Conservation (phyloP, 768 basidiomycete genomes). For the Suillus americanus region DNA sequence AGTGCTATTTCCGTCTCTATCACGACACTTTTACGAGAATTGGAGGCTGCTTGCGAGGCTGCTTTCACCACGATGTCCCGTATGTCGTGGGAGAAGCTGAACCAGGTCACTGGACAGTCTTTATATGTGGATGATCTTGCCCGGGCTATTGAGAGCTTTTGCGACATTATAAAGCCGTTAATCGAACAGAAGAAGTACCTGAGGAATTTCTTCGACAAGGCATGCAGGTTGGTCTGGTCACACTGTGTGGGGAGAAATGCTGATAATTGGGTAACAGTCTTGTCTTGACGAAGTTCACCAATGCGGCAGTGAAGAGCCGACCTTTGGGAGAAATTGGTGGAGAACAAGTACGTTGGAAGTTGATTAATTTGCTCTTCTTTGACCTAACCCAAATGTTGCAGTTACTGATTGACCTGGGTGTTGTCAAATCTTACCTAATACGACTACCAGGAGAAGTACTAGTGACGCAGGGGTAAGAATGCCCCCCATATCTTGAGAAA, state of each 20-base stretch:
- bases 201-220: conserved; percentile 91
- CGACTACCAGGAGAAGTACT: conserved; percentile 79
- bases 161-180: conserved; percentile 73
- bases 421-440: conserved; percentile 76
- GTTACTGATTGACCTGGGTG: conserved; percentile 90
- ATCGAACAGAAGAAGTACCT: conserved; percentile 95
- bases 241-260: not conserved
- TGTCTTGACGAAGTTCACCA: conserved; percentile 84
- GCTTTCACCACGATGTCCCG: conserved; percentile 75
- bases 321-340: conserved; percentile 93
- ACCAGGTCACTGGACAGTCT: conserved; percentile 86
- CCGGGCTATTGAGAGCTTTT: conserved; percentile 69
- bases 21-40: conserved; percentile 73
- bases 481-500: conserved; percentile 5
- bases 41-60: conserved; percentile 82
- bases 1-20: conserved; percentile 89
- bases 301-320: conserved; percentile 83
- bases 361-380: not conserved
- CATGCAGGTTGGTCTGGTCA: conserved; percentile 63
- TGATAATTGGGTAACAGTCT: conserved; percentile 45
- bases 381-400: conserved; percentile 28
- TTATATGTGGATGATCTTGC: conserved; percentile 78
- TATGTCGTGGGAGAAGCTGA: conserved; percentile 74
- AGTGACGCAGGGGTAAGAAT: conserved; percentile 51
- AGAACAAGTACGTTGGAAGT: conserved; percentile 66